phyloP scores from a whole-genome alignment of 179 eudicot species.

The Silene coronaria region DNA sequence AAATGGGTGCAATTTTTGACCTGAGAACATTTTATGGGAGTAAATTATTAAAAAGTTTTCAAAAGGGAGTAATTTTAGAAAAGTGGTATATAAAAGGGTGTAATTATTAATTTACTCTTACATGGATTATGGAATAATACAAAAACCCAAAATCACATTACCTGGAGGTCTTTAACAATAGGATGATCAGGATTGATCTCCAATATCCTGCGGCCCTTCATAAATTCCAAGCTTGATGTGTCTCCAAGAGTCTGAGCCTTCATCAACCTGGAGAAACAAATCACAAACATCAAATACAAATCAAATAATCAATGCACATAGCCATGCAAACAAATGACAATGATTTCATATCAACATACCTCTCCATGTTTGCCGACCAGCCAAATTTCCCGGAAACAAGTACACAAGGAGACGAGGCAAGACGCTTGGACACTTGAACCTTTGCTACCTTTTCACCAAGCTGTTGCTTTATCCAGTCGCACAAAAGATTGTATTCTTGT shows the following conservation, averaged over 20 bases:
- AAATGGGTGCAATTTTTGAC: too few relatives aligned
- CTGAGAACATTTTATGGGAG: too few relatives aligned
- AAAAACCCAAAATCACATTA: conserved; percentile 26
- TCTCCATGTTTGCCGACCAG: conserved; percentile 99
- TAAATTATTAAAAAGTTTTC: too few relatives aligned
- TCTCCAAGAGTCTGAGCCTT: conserved; percentile 96
- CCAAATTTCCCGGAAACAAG: conserved; percentile 98
- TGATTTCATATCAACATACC: conserved; percentile 31
- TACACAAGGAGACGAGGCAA: conserved; percentile 91
- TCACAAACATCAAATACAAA: neutral
- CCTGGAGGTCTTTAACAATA: conserved; percentile 74
- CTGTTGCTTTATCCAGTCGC: conserved; percentile 98
- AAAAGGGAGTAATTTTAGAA: too few relatives aligned
- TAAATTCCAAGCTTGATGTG: conserved; percentile 86
- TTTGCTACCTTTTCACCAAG: conserved; percentile 96
- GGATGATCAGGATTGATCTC: conserved; percentile 97
- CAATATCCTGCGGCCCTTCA: conserved; percentile 90
- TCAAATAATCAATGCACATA: neutral
- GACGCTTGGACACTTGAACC: conserved; percentile 90
- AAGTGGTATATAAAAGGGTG: too few relatives aligned
- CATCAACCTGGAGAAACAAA: conserved; percentile 56
- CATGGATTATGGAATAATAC: too few relatives aligned
- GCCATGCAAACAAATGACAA: neutral
- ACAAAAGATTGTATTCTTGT: conserved; percentile 75
- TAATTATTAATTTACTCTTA: too few relatives aligned